Evolutionary conservation across 208 protist species (phyloP).

Genomic region (Crithidia sp.): DNA sequence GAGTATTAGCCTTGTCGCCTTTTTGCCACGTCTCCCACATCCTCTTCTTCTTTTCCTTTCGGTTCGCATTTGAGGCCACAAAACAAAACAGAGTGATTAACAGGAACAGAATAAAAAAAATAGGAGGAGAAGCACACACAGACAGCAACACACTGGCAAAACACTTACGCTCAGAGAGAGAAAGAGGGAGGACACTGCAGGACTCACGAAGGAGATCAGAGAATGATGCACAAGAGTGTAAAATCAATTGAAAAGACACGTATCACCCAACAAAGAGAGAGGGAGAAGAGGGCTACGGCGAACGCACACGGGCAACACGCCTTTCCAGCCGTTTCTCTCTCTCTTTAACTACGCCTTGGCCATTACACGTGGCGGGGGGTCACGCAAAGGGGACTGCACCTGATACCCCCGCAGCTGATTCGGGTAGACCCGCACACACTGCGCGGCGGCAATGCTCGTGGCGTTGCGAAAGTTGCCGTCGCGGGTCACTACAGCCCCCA

Average conservation of each 20-base stretch:
- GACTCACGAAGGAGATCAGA: not conserved
- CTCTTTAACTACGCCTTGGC: not conserved
- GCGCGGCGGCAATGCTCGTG: constrained; percentile 56
- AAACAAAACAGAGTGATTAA: not conserved
- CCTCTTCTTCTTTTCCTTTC: no score
- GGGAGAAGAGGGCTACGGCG: no score
- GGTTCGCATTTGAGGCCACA: no score
- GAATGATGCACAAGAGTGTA: no score
- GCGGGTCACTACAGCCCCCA: constrained; percentile 46
- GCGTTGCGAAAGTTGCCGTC: constrained; percentile 50
- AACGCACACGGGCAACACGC: no score
- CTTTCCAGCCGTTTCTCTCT: no score
- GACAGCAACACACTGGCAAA: not conserved
- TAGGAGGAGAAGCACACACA: not conserved
- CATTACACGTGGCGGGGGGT: not conserved
- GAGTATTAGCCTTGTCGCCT: no score
- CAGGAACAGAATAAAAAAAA: not conserved
- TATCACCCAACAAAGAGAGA: no score
- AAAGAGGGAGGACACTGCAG: not conserved
- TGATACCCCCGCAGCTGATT: constrained; percentile 19
- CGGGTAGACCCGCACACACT: constrained; percentile 36
- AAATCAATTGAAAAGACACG: no score
- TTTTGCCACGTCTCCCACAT: no score
- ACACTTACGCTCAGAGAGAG: no score
- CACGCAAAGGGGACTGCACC: not conserved